Percentiles rank a stretch among this genome's conserved stretches.
Conservation (phyloP, 108 stramenopile species). For the Cyclotella sp. region DNA sequence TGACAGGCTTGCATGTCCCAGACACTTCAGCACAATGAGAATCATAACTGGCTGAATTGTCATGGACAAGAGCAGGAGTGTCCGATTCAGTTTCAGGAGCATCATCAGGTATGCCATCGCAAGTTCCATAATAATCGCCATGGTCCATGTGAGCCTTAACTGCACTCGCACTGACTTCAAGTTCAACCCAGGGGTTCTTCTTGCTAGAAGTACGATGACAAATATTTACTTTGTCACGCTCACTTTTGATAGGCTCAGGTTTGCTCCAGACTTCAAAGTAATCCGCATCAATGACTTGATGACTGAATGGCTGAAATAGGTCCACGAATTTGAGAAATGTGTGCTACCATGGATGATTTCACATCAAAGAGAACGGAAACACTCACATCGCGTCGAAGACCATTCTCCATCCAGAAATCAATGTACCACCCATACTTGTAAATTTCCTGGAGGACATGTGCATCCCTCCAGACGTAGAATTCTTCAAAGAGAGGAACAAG, state of each 20-base stretch:
- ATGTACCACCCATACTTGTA: not conserved
- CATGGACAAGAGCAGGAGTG: not conserved
- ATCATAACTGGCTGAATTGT: not conserved
- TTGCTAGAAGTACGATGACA: not conserved
- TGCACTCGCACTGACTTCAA: not conserved
- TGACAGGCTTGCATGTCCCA: not conserved
- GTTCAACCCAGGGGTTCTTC: not conserved
- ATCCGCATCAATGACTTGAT: not conserved
- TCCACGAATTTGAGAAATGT: not conserved
- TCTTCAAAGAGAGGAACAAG: not conserved
- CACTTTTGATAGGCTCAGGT: not conserved
- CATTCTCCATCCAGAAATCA: conserved; percentile 4
- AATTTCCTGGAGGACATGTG: not conserved
- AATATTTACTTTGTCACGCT: not conserved
- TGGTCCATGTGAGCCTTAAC: not conserved
- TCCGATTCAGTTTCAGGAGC: not conserved
- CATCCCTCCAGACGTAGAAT: not conserved
- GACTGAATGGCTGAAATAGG: not conserved
- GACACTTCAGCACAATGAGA: not conserved
- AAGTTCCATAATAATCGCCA: conserved; percentile 4
- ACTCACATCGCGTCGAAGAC: not conserved
- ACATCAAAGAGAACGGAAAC: not conserved
- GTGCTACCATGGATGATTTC: not conserved
- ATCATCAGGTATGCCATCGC: not conserved
- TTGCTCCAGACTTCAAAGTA: not conserved